A percentile compares a stretch with the other conserved stretches of the same genome.
Conservation (phyloP, 352 stramenopile species). For the Phytophthora sp. region DNA sequence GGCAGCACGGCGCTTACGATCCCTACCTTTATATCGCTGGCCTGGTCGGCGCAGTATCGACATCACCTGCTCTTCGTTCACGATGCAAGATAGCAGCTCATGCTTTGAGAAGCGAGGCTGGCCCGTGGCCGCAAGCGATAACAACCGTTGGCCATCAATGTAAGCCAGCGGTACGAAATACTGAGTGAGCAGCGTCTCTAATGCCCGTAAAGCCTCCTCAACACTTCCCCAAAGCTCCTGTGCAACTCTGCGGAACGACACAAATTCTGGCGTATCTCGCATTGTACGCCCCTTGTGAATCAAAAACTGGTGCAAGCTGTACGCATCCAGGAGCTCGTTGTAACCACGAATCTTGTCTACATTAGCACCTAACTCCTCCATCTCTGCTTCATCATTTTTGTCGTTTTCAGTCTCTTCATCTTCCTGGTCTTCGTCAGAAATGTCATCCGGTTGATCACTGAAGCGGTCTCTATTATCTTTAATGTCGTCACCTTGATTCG, state of each 20-base stretch:
- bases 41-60: constrained; percentile 68
- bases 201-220: constrained; percentile 66
- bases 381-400: constrained; percentile 37
- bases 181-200: constrained; percentile 76
- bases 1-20: constrained; percentile 66
- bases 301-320: constrained; percentile 89
- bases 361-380: constrained; percentile 74
- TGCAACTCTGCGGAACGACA: constrained; percentile 82
- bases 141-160: constrained; percentile 81
- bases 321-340: constrained; percentile 80
- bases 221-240: constrained; percentile 86
- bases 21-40: constrained; percentile 79
- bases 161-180: constrained; percentile 90
- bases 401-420: constrained; percentile 17
- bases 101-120: constrained; percentile 46
- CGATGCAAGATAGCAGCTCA: constrained; percentile 82
- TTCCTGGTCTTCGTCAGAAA: constrained; percentile 18
- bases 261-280: constrained; percentile 87
- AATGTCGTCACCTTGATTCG: constrained; percentile 38
- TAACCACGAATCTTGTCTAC: constrained; percentile 84
- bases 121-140: constrained; percentile 74
- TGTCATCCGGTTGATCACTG: constrained; percentile 23
- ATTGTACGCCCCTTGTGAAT: constrained; percentile 87
- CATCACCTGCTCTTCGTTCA: constrained; percentile 89
- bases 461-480: constrained; percentile 12